Conservation (phyloP, 73 alveolate species). For the Loxodes magnus region DNA sequence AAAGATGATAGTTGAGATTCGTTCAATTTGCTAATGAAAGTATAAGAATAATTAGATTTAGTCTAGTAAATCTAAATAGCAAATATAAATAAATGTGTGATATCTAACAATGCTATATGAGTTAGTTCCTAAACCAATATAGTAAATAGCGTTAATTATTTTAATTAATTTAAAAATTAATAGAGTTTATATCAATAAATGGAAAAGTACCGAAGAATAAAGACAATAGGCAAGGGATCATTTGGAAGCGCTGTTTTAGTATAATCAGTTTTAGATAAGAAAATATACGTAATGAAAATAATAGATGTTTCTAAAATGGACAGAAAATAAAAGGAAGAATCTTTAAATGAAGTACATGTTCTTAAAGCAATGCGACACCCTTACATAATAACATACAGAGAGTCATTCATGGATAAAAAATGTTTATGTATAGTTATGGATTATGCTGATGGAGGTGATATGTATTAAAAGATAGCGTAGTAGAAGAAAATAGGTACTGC, state of each 20-base stretch:
- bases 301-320: conserved; percentile 80
- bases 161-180: too few relatives aligned
- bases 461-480: conserved; percentile 82
- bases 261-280: conserved; percentile 42
- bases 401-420: conserved; percentile 76
- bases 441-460: conserved; percentile 97
- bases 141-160: too few relatives aligned
- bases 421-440: conserved; percentile 95
- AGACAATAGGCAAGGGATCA: conserved; percentile 72
- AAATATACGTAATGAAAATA: conserved; percentile 67
- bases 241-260: conserved; percentile 92
- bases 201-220: conserved; percentile 40
- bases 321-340: conserved; percentile 70
- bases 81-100: too few relatives aligned
- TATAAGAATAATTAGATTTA: too few relatives aligned
- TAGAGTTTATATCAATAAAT: conserved; percentile 5
- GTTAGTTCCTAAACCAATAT: too few relatives aligned
- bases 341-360: conserved; percentile 80
- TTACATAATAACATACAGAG: conserved; percentile 80
- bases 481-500: conserved; percentile 55
- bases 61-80: too few relatives aligned
- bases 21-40: too few relatives aligned
- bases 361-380: conserved; percentile 87
- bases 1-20: too few relatives aligned
- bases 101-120: too few relatives aligned